Base-by-base conservation (phyloP, 1,139 yeast genomes). In the Zygoascus meyerae region DNA sequence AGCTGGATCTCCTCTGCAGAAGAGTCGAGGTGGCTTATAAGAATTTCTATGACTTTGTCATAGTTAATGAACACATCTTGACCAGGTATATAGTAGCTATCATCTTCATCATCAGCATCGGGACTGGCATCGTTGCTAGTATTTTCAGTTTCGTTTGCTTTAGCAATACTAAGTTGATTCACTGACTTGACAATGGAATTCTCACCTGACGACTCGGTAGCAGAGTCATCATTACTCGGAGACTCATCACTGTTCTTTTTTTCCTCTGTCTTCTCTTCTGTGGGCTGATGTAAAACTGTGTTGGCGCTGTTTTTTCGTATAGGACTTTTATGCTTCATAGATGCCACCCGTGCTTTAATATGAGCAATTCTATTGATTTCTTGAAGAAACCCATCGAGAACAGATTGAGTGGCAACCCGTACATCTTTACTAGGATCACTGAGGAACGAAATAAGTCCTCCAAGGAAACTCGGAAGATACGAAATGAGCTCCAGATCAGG, bases 401-500 rank as follows among this genome's bases (percentile, higher is more conserved):
- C 75, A 42, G 84, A 81, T 52, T 84, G 86, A 0, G 97, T 89
- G 42, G 87, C 90, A 3, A 83, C 81, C 52, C 95, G 74, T 5
- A 94, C 95, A 63, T 92, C 98, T 41, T 83, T 80, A 49, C 90
- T 90, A 1, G 95, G 75, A 56, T 86, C 92, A 55, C 87, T 86
- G 48, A 92, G 70, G 61, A 87, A 92, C 30, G 81, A 77, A 46
- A 92, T 72, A 48, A 94, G 70, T 0, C 97, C 97, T 46, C 90
- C 95, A 40, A 94, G 72, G 62, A 92, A 87, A 41, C 87, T 86
- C 0, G 98, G 97, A 43, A 94, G 70, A 61, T 85, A 92, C 0
- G 95, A 78, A 17, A 92, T 81, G 51, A 94, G 70, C 57, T 92
- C 97, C 51, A 92, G 71, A 43, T 92, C 94, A 0, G 99, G 98